These are phyloP conservation scores for Salix suchowensis DNA, from an alignment of 345 rosid genomes.

Conservation along the genomic window DNA sequence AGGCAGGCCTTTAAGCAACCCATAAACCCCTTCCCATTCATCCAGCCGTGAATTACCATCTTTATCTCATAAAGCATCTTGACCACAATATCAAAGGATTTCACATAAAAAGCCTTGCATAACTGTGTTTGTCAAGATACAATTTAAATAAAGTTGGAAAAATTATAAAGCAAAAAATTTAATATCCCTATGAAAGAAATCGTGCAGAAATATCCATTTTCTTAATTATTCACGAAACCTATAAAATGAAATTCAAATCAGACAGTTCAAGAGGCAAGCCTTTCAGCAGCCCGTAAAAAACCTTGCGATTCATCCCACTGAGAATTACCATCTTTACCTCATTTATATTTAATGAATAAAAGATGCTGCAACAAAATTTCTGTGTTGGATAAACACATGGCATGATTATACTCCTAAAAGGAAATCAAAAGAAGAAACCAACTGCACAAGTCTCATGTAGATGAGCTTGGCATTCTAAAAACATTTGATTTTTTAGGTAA, in stretches of 20 bases:
- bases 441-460: not conserved
- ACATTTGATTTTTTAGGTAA: too few relatives aligned
- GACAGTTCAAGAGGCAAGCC: not conserved
- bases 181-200: slow-evolving; percentile 1
- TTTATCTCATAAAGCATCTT: not conserved
- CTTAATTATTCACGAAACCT: not conserved
- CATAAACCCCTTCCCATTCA: not conserved
- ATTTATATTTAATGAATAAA: not conserved
- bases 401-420: not conserved
- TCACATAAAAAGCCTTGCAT: not conserved
- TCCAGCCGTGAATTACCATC: not conserved
- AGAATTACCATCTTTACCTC: not conserved
- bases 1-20: not conserved
- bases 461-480: not conserved
- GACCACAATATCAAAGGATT: not conserved
- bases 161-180: not conserved
- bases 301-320: not conserved
- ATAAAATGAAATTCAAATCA: not conserved
- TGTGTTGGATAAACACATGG: too few relatives aligned
- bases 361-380: not conserved
- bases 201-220: not conserved
- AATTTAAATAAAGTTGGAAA: not conserved
- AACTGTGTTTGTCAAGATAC: not conserved
- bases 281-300: not conserved
- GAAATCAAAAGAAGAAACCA: not conserved